Evolutionary conservation across 306 rosid genomes (phyloP).

Genomic region (Cicer bijugum): DNA sequence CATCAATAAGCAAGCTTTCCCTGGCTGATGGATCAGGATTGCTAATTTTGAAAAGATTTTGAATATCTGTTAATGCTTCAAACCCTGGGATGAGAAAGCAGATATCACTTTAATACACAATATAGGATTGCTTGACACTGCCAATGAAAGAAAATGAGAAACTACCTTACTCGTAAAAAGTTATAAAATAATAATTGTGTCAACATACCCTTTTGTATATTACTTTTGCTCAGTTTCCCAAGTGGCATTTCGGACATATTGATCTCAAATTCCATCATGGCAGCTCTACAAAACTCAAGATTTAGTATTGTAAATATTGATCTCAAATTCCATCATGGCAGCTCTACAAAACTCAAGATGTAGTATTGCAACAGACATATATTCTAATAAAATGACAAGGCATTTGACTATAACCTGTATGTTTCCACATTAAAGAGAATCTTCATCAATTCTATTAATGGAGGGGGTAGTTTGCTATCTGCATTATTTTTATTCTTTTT

Average conservation of each 20-base stretch:
- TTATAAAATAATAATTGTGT: constrained; percentile 8
- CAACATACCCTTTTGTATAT: constrained; percentile 79
- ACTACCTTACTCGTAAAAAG: constrained; percentile 1
- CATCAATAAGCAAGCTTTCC: constrained; percentile 91
- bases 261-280: constrained; percentile 98
- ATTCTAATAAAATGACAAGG: constrained; percentile 30
- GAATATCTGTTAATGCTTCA: constrained; percentile 93
- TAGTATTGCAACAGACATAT: constrained; percentile 47
- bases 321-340: constrained; percentile 99
- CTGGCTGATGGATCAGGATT: constrained; percentile 57
- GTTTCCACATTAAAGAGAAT: constrained; percentile 94
- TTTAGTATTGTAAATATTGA: constrained; percentile 63
- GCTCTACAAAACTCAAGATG: constrained; percentile 68
- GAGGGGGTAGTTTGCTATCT: constrained; percentile 70
- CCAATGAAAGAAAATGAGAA: constrained; percentile 30
- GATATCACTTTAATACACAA: constrained; percentile 22
- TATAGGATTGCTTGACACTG: constrained; percentile 5
- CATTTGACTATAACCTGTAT: constrained; percentile 68
- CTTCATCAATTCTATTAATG: constrained; percentile 82
- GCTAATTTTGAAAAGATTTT: constrained; percentile 65
- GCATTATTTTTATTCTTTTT: constrained; percentile 54
- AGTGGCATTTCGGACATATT: constrained; percentile 99
- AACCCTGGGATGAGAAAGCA: constrained; percentile 64
- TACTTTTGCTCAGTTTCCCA: constrained; percentile 90
- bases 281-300: constrained; percentile 71